These are phyloP conservation scores for Ceratobasidium sp. DNA, from an alignment of 1,284 basidiomycete species.

Conservation along the genomic window DNA sequence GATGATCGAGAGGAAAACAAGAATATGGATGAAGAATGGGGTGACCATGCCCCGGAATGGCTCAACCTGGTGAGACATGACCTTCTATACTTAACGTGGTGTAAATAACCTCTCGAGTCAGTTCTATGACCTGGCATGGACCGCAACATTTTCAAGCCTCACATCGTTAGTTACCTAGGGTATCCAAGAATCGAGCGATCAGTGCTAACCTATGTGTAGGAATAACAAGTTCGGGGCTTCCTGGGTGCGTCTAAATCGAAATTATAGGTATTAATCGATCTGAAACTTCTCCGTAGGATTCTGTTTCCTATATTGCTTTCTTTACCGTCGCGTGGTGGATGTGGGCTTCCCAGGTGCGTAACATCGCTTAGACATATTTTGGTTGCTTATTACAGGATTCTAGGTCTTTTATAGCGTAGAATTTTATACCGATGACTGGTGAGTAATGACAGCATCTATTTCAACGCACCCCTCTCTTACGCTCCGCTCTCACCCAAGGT, in stretches of 20 bases:
- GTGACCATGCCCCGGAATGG: slow-evolving; percentile 23
- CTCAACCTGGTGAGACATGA: slow-evolving; percentile 23
- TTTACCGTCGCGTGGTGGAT: slow-evolving; percentile 40
- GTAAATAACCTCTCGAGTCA: not conserved
- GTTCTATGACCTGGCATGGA: slow-evolving; percentile 32
- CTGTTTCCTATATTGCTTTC: slow-evolving; percentile 25
- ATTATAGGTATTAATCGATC: not conserved
- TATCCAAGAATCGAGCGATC: not conserved
- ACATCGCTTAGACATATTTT: not conserved
- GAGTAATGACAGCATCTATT: not conserved
- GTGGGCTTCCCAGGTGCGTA: slow-evolving; percentile 37
- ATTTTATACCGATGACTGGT: slow-evolving; percentile 39
- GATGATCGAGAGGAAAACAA: not conserved
- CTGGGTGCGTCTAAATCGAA: slow-evolving; percentile 9
- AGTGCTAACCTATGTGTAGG: not conserved
- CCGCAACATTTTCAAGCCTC: slow-evolving; percentile 25
- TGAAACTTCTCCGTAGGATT: slow-evolving; percentile 3
- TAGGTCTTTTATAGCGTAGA: slow-evolving; percentile 40
- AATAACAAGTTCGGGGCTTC: slow-evolving; percentile 22
- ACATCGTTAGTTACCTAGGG: slow-evolving; percentile 4
- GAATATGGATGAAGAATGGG: slow-evolving; percentile 30
- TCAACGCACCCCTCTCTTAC: too few relatives aligned
- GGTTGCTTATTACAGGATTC: not conserved
- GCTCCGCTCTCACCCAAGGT: slow-evolving; percentile 1
- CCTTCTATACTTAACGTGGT: not conserved